phyloP scores from a whole-genome alignment of 768 basidiomycete genomes.

The Postia placenta region DNA sequence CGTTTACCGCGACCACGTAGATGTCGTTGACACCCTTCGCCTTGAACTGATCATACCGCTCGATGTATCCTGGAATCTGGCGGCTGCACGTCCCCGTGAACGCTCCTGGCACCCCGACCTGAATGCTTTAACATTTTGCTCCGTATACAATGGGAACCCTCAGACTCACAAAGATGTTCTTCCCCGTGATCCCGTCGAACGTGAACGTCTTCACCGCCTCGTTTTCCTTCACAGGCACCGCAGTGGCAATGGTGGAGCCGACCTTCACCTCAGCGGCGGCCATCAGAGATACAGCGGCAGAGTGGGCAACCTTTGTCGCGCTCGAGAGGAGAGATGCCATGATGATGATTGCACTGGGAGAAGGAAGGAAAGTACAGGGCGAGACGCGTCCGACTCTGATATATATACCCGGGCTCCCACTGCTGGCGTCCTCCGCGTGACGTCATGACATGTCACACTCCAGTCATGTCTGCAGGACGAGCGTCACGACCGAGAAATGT shows the following conservation, averaged over 20 bases:
- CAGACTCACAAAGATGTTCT: slow-evolving; percentile 58
- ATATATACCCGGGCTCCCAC: slow-evolving; percentile 2
- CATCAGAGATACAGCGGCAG: slow-evolving; percentile 44
- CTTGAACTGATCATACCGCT: slow-evolving; percentile 63
- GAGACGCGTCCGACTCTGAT: neutral
- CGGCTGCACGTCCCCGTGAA: slow-evolving; percentile 69
- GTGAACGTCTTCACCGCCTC: slow-evolving; percentile 36
- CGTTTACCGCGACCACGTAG: slow-evolving; percentile 74
- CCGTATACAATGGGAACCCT: neutral
- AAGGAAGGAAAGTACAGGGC: neutral
- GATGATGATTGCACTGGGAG: neutral
- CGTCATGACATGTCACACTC: slow-evolving; percentile 9
- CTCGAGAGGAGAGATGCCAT: slow-evolving; percentile 45
- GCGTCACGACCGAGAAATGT: slow-evolving; percentile 66
- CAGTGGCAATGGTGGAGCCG: slow-evolving; percentile 44
- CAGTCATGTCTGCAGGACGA: neutral
- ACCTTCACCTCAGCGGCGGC: slow-evolving; percentile 38
- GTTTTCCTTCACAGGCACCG: slow-evolving; percentile 51
- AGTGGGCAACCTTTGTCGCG: slow-evolving; percentile 49
- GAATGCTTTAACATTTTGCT: neutral
- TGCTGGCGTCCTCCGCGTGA: slow-evolving; percentile 5
- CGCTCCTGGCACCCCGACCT: slow-evolving; percentile 75
- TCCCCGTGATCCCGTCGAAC: slow-evolving; percentile 44
- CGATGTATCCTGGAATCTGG: slow-evolving; percentile 60
- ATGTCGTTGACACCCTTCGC: slow-evolving; percentile 67